Evolutionary conservation across 768 basidiomycete species (phyloP).

Genomic region (Boletus barrowsii): DNA sequence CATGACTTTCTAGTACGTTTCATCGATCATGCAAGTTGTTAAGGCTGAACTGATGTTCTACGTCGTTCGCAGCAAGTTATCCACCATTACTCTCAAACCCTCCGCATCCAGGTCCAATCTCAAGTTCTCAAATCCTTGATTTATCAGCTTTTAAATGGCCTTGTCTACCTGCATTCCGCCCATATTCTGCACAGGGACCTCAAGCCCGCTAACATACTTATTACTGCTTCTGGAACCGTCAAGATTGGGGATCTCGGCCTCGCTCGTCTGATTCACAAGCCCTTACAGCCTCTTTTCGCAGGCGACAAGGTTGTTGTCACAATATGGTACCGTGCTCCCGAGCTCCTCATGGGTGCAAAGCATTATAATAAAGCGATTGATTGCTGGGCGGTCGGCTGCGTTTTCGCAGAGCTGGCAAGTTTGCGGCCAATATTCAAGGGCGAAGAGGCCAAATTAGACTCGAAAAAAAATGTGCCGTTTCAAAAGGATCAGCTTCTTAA

Average conservation of each 20-base stretch:
- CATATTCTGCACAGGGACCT: slow-evolving; percentile 97
- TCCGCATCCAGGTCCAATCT: slow-evolving; percentile 70
- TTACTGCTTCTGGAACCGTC: slow-evolving; percentile 82
- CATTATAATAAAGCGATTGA: slow-evolving; percentile 98
- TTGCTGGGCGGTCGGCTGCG: slow-evolving; percentile 97
- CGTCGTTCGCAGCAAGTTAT: slow-evolving; percentile 80
- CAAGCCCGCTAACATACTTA: slow-evolving; percentile 98
- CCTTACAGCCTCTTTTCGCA: slow-evolving; percentile 84
- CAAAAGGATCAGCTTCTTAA: slow-evolving; percentile 93
- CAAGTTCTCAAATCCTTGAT: slow-evolving; percentile 89
- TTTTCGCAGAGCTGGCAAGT: slow-evolving; percentile 92
- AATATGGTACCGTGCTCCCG: slow-evolving; percentile 98
- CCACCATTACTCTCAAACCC: slow-evolving; percentile 92
- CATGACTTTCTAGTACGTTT: slow-evolving; percentile 92
- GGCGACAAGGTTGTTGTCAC: slow-evolving; percentile 99
- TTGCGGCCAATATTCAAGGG: slow-evolving; percentile 97
- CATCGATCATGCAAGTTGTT: background rate
- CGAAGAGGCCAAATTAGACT: slow-evolving; percentile 96
- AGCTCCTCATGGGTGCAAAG: slow-evolving; percentile 92
- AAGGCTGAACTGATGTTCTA: background rate
- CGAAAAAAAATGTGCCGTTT: slow-evolving; percentile 96
- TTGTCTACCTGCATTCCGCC: slow-evolving; percentile 90
- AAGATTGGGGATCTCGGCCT: slow-evolving; percentile 99
- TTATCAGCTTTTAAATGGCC: slow-evolving; percentile 91
- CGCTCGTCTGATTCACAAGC: slow-evolving; percentile 86